Conservation (phyloP, 495 filamentous ascomycete genomes). For the Elasticomyces elasticus region DNA sequence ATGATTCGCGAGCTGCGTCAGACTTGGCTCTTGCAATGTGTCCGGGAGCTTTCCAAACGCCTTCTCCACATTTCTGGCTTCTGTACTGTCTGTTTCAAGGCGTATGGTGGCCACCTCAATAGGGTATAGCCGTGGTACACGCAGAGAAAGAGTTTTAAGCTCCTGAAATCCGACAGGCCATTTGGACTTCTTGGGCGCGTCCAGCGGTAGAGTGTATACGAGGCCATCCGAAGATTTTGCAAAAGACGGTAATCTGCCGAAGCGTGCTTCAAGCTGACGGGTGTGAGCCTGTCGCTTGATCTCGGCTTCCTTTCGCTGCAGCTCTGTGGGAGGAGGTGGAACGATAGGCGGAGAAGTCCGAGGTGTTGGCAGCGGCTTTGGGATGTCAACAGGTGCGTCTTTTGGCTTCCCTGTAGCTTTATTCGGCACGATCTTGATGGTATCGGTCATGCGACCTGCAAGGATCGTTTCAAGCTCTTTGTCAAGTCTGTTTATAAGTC, state of each 20-base stretch:
- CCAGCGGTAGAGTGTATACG: slow-evolving; percentile 62
- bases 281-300: slow-evolving; percentile 54
- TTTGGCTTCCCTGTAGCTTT: slow-evolving; percentile 19
- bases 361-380: not conserved
- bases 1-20: slow-evolving; percentile 71
- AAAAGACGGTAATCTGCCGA: slow-evolving; percentile 58
- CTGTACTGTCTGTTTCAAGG: slow-evolving; percentile 52
- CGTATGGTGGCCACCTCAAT: slow-evolving; percentile 58
- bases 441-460: slow-evolving; percentile 61
- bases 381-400: not conserved
- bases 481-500: slow-evolving; percentile 63
- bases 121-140: slow-evolving; percentile 65
- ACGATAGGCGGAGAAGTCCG: not conserved
- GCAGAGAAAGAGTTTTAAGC: slow-evolving; percentile 55
- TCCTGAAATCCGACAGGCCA: slow-evolving; percentile 54
- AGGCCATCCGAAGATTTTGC: slow-evolving; percentile 61
- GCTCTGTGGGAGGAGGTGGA: not conserved
- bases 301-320: slow-evolving; percentile 37
- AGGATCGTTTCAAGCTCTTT: slow-evolving; percentile 63
- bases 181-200: slow-evolving; percentile 50
- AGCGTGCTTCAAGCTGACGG: slow-evolving; percentile 68
- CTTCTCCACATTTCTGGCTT: slow-evolving; percentile 52
- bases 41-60: slow-evolving; percentile 52
- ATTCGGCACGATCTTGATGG: slow-evolving; percentile 68
- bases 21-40: slow-evolving; percentile 47